Evolutionary conservation across 139 green algal species (phyloP), one percentile per base, ranked within the genome.

Genomic region (Micractinium conductrix): DNA sequence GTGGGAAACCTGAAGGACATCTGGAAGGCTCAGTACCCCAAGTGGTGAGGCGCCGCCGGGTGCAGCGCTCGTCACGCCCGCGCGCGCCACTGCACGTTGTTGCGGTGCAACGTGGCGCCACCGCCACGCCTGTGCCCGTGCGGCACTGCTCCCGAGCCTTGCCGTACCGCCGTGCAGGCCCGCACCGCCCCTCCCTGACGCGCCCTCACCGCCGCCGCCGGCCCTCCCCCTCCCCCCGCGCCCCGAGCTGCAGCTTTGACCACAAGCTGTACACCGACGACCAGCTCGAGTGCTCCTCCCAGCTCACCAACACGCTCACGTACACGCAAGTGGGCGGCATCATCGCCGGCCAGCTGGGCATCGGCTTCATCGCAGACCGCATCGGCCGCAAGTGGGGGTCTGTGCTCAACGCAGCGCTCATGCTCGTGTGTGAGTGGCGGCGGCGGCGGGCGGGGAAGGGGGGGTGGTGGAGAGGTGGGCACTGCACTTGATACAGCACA

Each of bases 361-460:
- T 94, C 43, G 91, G 91, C 30, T 89, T 87, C 37, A 63, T 95
- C 28, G 90, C 84, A 8, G 93, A 96, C 83, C 70, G 80, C 38
- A 91, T 94, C 24, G 93, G 93, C 28, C 88, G 93, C 76, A 93
- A 93, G 76, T 93, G 85, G 87, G 93, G 93, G 33, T 93, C 88
- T 37, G 87, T 92, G 60, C 74, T 86, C 10, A 91, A 87, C 24
- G 88, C 90, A 8, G 75, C 73, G 71, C 88, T 96, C 86, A 96
- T 96, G 93, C 37, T 86, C 28, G 38, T 86, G 7, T 94, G 62
- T 84, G 78, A 83, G 78, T 83, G 16, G 7, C 6, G n/a, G 50
- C 71, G 30, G 2, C 43, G 0, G 0, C 40, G 21, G 48, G 68
- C 38, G 17, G n/a, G 17, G 38, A n/a, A n/a, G n/a, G n/a, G n/a